phyloP scores from a whole-genome alignment of 2,329 filamentous ascomycete species.

The Talaromyces sp. region DNA sequence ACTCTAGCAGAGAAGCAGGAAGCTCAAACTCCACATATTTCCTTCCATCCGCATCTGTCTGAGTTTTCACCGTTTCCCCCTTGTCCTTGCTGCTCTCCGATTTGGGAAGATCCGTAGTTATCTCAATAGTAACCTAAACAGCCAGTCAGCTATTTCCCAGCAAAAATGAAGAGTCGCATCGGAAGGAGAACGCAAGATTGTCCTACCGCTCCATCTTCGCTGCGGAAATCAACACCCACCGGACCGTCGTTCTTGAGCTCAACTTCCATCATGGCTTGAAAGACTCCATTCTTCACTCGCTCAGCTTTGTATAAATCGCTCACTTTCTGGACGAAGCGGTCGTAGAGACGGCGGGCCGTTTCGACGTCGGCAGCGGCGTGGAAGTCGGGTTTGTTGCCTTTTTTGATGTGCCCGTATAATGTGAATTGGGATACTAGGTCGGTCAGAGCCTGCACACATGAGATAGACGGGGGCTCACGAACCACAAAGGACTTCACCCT shows the following conservation, averaged over 20 bases:
- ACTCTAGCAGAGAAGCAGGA: slow-evolving; percentile 29
- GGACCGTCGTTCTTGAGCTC: slow-evolving; percentile 82
- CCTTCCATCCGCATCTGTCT: slow-evolving; percentile 14
- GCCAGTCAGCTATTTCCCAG: slow-evolving; percentile 20
- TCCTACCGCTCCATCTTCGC: slow-evolving; percentile 57
- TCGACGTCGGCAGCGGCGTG: slow-evolving; percentile 79
- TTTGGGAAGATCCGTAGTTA: slow-evolving; percentile 48
- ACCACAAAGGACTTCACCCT: slow-evolving; percentile 94
- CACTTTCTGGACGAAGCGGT: slow-evolving; percentile 77
- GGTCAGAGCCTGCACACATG: neutral
- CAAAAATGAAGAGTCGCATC: slow-evolving; percentile 28
- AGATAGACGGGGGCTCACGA: slow-evolving; percentile 2
- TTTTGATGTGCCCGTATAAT: slow-evolving; percentile 86
- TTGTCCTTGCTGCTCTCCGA: slow-evolving; percentile 30
- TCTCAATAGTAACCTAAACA: slow-evolving; percentile 45
- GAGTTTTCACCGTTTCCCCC: slow-evolving; percentile 11
- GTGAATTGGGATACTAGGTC: slow-evolving; percentile 90
- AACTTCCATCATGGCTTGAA: slow-evolving; percentile 99
- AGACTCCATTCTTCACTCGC: slow-evolving; percentile 89
- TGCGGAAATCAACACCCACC: slow-evolving; percentile 62
- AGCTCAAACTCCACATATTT: slow-evolving; percentile 22
- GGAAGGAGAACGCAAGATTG: slow-evolving; percentile 30
- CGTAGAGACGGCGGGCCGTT: slow-evolving; percentile 77
- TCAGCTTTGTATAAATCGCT: slow-evolving; percentile 68
- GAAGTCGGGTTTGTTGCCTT: slow-evolving; percentile 93